Conservation (phyloP, 2,329 filamentous ascomycete genomes). For the Penicillium psychrosexuale region DNA sequence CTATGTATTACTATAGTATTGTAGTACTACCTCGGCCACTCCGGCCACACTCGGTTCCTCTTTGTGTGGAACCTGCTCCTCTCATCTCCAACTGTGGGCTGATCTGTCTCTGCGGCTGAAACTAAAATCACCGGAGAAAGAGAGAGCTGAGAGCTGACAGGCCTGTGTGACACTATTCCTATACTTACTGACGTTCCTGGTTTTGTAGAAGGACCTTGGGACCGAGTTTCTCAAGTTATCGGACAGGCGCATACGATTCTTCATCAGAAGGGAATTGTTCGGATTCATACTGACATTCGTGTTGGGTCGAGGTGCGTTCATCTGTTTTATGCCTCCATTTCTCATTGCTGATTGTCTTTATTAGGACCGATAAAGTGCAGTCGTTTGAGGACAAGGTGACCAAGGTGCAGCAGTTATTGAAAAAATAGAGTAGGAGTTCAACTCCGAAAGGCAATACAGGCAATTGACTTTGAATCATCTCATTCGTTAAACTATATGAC, state of each 20-base stretch:
- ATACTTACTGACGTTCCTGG: background rate
- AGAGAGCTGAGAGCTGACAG: background rate
- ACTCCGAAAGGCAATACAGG: background rate
- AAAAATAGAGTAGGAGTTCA: conserved; percentile 15
- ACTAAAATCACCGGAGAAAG: background rate
- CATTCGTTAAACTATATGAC: background rate
- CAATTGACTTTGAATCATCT: background rate
- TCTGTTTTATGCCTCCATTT: background rate
- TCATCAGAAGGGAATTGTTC: conserved; percentile 70
- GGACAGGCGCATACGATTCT: conserved; percentile 81
- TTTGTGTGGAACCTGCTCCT: background rate
- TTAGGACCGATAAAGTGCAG: conserved; percentile 80
- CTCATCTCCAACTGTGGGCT: background rate
- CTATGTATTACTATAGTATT: no score
- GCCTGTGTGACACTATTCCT: background rate
- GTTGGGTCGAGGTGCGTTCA: conserved; percentile 68
- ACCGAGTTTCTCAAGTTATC: conserved; percentile 77
- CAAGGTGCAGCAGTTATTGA: conserved; percentile 55
- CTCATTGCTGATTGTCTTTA: conserved; percentile 9
- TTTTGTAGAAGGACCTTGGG: conserved; percentile 83
- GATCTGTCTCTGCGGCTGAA: background rate
- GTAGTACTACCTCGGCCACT: background rate
- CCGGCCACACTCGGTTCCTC: background rate
- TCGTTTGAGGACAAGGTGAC: conserved; percentile 75
- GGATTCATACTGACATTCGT: conserved; percentile 86